A percentile compares a stretch with the other conserved stretches of the same genome.
Conservation (phyloP, 164 flowering plant species). For the Vitis labrusca region DNA sequence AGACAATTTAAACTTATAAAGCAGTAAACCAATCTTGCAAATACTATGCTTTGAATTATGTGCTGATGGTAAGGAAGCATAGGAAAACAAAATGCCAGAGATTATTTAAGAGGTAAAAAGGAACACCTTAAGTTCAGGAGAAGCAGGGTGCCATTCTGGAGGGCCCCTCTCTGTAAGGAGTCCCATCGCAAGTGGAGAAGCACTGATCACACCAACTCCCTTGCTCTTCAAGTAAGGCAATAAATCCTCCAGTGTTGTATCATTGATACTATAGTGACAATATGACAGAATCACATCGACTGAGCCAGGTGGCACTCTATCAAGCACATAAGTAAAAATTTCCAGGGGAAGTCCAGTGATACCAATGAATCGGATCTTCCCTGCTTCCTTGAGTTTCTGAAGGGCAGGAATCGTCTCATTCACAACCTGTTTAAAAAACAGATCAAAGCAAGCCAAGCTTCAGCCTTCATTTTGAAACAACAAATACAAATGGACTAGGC, state of each 20-base stretch:
- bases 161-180: slow-evolving; percentile 92
- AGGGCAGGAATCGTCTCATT: slow-evolving; percentile 94
- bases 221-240: slow-evolving; percentile 91
- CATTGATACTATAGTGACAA: slow-evolving; percentile 88
- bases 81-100: background rate
- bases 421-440: slow-evolving; percentile 54
- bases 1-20: background rate
- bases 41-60: background rate
- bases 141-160: slow-evolving; percentile 98
- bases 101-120: slow-evolving; percentile 5
- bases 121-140: slow-evolving; percentile 78
- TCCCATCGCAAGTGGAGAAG: slow-evolving; percentile 97
- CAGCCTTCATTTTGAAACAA: background rate
- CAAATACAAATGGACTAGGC: no score
- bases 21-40: background rate
- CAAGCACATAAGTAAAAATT: slow-evolving; percentile 78
- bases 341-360: slow-evolving; percentile 90
- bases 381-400: slow-evolving; percentile 74
- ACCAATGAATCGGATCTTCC: slow-evolving; percentile 83
- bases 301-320: slow-evolving; percentile 85
- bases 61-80: slow-evolving; percentile 2
- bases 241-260: slow-evolving; percentile 72
- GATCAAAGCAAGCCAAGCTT: slow-evolving; percentile 13
- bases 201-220: slow-evolving; percentile 84
- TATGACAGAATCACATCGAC: slow-evolving; percentile 89